Evolutionary conservation across 768 basidiomycete species (phyloP).

Genomic region (Phaeotremella fagi): DNA sequence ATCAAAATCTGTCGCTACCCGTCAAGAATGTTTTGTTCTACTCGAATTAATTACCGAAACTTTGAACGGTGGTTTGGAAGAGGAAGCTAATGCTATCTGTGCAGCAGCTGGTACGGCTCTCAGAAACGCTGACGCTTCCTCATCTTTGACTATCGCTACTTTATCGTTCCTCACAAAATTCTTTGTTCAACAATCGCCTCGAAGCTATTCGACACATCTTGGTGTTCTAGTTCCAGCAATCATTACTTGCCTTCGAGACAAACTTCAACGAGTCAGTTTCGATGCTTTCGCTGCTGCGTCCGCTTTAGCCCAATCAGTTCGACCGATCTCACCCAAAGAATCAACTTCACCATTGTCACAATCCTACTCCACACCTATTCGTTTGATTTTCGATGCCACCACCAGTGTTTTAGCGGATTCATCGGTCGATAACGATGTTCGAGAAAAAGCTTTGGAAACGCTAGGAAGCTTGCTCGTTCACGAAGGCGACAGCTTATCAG

Average conservation of each 20-base stretch:
- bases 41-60: conserved; percentile 71
- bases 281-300: conserved; percentile 86
- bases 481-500: conserved; percentile 67
- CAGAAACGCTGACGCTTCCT: conserved; percentile 55
- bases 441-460: conserved; percentile 71
- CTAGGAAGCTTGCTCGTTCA: conserved; percentile 83
- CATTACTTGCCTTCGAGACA: conserved; percentile 68
- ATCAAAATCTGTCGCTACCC: conserved; percentile 69
- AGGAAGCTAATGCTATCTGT: conserved; percentile 62
- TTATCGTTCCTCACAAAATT: conserved; percentile 80
- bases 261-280: conserved; percentile 80
- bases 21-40: conserved; percentile 81
- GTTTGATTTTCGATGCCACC: conserved; percentile 70
- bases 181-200: conserved; percentile 65
- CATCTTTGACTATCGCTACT: conserved; percentile 74
- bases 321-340: conserved; percentile 56
- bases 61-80: conserved; percentile 74
- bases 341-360: conserved; percentile 28
- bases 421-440: conserved; percentile 88
- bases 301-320: conserved; percentile 67
- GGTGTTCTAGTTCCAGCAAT: conserved; percentile 67
- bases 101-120: conserved; percentile 41
- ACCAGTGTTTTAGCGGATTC: conserved; percentile 64
- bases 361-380: conserved; percentile 49
- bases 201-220: conserved; percentile 61